A percentile compares a stretch with the other conserved stretches of the same genome.
These are phyloP conservation scores for Flaveria robusta DNA, from an alignment of 129 eudicot species.

Conservation along the genomic window DNA sequence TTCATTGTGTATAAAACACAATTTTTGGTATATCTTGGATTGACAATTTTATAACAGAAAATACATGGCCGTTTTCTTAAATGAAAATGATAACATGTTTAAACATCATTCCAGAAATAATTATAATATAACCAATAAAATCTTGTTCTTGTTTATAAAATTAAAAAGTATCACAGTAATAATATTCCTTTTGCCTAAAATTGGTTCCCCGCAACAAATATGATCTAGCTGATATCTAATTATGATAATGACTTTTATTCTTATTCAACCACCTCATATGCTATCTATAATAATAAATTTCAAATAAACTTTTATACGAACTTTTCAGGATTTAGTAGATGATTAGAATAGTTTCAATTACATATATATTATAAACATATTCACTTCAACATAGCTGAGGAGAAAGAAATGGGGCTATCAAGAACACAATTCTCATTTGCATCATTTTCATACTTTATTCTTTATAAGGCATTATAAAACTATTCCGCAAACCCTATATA, in stretches of 20 bases:
- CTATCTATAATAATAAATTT: background rate
- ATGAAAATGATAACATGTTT: no score
- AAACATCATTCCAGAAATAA: no score
- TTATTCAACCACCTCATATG: background rate
- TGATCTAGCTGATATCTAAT: slow-evolving; percentile 7
- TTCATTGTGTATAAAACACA: no score
- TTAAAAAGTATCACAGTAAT: background rate
- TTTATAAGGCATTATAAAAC: slow-evolving; percentile 16
- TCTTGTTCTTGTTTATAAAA: no score
- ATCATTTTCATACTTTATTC: slow-evolving; percentile 36
- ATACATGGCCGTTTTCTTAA: no score
- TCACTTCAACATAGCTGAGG: slow-evolving; percentile 23
- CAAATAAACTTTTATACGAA: background rate
- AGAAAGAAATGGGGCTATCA: slow-evolving; percentile 27
- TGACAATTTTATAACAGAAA: no score
- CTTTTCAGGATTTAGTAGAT: background rate
- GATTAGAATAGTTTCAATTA: slow-evolving; percentile 14
- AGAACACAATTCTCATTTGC: slow-evolving; percentile 29
- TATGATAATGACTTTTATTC: background rate
- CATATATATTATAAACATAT: slow-evolving; percentile 3
- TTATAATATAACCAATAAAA: no score
- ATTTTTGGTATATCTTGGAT: no score
- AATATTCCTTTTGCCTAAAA: background rate
- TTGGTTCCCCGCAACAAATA: slow-evolving; percentile 14
- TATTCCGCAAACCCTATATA: slow-evolving; percentile 38